Conservation (phyloP, 2,329 filamentous ascomycete species). For the Cadophora sp. region DNA sequence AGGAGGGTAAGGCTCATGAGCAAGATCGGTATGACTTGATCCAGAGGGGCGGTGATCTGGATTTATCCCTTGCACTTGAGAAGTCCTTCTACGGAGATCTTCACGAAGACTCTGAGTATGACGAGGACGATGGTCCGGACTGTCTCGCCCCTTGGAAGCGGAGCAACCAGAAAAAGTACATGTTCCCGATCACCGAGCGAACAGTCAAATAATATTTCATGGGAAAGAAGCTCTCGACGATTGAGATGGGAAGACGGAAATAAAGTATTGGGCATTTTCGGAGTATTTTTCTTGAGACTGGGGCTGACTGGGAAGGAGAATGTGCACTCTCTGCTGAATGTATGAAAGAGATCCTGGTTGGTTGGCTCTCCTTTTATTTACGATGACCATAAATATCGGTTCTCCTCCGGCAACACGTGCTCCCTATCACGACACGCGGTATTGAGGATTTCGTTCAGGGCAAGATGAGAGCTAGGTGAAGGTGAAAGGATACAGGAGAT, state of each 20-base stretch:
- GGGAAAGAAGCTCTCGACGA: background rate
- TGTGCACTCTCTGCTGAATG: no score
- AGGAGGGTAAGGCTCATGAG: background rate
- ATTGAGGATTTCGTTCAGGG: no score
- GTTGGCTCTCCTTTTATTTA: no score
- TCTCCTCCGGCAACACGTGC: no score
- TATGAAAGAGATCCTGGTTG: no score
- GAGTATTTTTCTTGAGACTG: background rate
- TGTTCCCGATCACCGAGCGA: background rate
- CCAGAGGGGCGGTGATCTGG: background rate
- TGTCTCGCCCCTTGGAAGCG: background rate
- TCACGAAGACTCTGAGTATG: background rate
- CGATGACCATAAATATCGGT: no score
- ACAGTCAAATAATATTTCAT: background rate
- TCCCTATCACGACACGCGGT: no score
- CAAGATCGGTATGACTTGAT: constrained; percentile 8
- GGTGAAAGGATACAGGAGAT: no score
- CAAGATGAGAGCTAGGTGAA: no score
- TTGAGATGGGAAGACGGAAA: background rate
- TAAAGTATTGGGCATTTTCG: background rate
- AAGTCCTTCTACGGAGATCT: background rate
- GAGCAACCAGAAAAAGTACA: background rate
- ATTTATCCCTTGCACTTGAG: background rate
- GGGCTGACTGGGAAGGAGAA: background rate
- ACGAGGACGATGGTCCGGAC: background rate